phyloP scores from a whole-genome alignment of 257 asterid species.

The Solanum appendiculatum region DNA sequence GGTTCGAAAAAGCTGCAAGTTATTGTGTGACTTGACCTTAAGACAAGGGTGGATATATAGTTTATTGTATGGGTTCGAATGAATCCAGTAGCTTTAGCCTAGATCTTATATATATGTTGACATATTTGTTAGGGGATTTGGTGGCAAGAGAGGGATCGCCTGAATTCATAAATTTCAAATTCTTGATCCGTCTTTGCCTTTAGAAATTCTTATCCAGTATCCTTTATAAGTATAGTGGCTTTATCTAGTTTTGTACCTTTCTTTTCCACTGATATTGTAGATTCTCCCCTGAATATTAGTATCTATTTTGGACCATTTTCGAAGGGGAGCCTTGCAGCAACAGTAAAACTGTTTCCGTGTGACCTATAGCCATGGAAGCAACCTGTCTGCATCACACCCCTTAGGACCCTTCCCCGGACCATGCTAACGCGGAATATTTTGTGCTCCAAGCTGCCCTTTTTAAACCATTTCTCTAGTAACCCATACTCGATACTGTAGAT shows the following conservation, averaged over 20 bases:
- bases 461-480: neutral
- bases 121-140: neutral
- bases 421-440: neutral
- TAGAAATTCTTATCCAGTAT: neutral
- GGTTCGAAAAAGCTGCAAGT: neutral
- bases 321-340: neutral
- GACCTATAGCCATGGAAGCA: neutral
- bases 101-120: neutral
- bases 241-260: neutral
- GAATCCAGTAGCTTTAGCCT: neutral
- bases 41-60: neutral
- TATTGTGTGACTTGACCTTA: too few species aligned
- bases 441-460: accelerated
- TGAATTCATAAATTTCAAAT: too few species aligned
- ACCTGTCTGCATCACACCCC: accelerated
- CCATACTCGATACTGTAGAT: neutral
- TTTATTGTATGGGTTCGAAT: neutral
- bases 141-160: neutral
- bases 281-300: neutral
- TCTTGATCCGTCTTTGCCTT: neutral
- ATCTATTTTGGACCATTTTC: neutral
- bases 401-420: accelerated
- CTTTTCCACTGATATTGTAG: neutral
- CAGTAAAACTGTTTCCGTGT: neutral
- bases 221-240: neutral